Conservation (phyloP, 2,329 filamentous ascomycete genomes). For the Cercospora brassicicola region DNA sequence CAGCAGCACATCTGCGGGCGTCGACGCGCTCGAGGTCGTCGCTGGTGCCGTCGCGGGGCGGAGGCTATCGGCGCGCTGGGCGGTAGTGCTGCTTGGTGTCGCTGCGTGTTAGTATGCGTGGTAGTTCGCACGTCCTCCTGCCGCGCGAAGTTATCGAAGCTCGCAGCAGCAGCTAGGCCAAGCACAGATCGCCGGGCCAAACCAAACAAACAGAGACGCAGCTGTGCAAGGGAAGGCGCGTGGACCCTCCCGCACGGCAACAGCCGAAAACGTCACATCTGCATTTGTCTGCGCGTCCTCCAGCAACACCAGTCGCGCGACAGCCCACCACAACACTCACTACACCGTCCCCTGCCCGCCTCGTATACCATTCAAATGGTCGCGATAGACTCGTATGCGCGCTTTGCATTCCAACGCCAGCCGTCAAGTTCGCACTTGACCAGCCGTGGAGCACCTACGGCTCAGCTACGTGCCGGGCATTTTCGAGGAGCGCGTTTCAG, state of each 20-base stretch:
- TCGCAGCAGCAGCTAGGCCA: background rate
- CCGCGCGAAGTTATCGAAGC: background rate
- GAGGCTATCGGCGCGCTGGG: slow-evolving; percentile 8
- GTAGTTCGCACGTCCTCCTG: background rate
- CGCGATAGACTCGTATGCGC: background rate
- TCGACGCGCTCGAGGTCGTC: background rate
- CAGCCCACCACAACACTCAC: background rate
- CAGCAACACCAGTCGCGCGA: background rate
- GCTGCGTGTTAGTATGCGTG: slow-evolving; percentile 4
- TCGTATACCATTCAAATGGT: background rate
- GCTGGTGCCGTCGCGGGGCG: background rate
- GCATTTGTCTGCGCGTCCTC: background rate
- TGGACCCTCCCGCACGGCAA: background rate
- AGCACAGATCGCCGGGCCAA: background rate
- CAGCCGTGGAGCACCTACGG: background rate
- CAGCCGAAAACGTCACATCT: background rate
- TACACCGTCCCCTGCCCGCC: background rate
- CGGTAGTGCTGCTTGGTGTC: slow-evolving; percentile 2
- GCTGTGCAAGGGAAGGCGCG: background rate
- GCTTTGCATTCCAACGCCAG: background rate
- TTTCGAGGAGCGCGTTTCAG: background rate
- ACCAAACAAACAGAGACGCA: background rate
- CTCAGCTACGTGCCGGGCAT: background rate
- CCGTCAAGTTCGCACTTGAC: background rate
- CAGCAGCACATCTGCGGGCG: background rate